Base-by-base conservation (phyloP, 331 rosid species). In the Arachis monticola region DNA sequence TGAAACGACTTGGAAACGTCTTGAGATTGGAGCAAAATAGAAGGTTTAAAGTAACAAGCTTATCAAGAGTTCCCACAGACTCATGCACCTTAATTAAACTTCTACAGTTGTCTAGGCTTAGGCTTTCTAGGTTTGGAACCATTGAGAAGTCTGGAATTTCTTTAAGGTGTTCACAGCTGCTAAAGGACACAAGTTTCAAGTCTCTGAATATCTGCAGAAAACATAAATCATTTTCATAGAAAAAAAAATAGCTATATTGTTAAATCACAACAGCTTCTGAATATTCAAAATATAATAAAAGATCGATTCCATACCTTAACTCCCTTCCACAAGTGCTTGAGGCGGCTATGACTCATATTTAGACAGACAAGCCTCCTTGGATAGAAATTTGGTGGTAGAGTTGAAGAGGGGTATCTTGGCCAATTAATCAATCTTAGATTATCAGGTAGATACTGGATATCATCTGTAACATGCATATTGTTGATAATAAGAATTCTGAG, bases 101-200 rank as follows among this genome's bases (percentile, higher is more conserved):
- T 45, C 22, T 47, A 60, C 84, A 81, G 0, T 41, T 13, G 7
- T 31, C 30, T 57, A 81, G 74, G 40, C 5, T 51, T 32, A 81
- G 53, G 12, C 10, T 64, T 45, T 75, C 78, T 1, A 81, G 58
- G 14, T 56, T 38, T 10, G 77, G 47, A 14, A 42, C 4, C n/a
- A n/a, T 10, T 30, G 81, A 62, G 55, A 81, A 38, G 73, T 81
- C 69, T 0, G 81, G 78, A 35, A 76, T 76, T 65, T 64, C 72
- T 11, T 7, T 48, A 32, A 80, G 76, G 53, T 32, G 27, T 45
- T 60, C 12, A 10, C 75, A 80, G 11, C 46, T 30, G 46, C 31
- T 27, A 50, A 73, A 70, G 52, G 77, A 12, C 0, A 67, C 11
- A 48, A 7, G 9, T 63, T 80, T 80, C 75, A 80, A 55, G 6